Conservation (phyloP, 805 yeast species). For the Myxozyma udenii region DNA sequence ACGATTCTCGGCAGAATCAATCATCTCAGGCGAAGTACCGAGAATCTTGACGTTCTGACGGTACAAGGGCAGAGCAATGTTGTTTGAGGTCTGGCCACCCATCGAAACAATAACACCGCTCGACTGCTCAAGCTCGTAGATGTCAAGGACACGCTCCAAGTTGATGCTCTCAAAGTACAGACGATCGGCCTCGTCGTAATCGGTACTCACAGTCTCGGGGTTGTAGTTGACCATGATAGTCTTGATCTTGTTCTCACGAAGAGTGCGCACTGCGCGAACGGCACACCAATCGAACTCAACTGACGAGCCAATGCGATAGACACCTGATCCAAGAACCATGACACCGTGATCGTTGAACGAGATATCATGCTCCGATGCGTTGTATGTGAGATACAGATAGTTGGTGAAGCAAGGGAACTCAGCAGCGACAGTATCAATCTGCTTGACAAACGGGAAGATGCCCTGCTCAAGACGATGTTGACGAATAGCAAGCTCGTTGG, state of each 20-base stretch:
- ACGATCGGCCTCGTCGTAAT: constrained; percentile 96
- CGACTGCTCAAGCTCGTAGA: constrained; percentile 86
- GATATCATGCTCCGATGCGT: constrained; percentile 84
- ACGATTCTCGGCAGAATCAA: constrained; percentile 96
- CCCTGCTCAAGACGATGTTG: constrained; percentile 83
- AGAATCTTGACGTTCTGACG: constrained; percentile 92
- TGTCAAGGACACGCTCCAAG: constrained; percentile 89
- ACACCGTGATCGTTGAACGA: constrained; percentile 88
- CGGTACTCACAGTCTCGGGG: constrained; percentile 99
- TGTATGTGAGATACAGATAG: constrained; percentile 91
- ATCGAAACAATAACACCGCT: constrained; percentile 90
- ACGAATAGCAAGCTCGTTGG: constrained; percentile 91
- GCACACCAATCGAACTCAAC: constrained; percentile 99
- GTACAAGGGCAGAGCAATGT: constrained; percentile 87
- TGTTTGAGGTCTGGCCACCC: constrained; percentile 99
- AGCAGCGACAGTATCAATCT: constrained; percentile 98
- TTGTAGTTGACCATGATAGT: constrained; percentile 97
- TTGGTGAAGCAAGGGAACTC: constrained; percentile 97
- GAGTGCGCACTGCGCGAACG: constrained; percentile 90
- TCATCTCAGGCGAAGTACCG: constrained; percentile 98
- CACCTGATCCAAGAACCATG: constrained; percentile 97
- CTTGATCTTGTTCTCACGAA: constrained; percentile 79
- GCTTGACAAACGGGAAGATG: constrained; percentile 87
- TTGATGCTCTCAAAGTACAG: constrained; percentile 93
- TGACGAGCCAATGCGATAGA: constrained; percentile 96